phyloP scores from a whole-genome alignment of 768 basidiomycete species.

The Tricholoma furcatifolium region DNA sequence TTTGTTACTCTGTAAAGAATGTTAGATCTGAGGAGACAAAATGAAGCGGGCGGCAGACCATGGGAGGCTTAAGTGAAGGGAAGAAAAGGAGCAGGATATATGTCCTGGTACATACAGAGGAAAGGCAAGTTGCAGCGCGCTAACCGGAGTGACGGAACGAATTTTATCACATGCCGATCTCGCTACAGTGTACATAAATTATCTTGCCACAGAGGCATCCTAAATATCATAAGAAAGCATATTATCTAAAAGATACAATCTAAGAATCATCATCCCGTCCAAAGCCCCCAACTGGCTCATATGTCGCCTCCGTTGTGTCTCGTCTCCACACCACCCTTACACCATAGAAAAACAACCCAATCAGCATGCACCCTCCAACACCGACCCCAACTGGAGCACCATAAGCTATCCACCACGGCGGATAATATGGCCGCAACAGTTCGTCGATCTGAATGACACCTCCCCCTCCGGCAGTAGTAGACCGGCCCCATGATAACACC shows the following conservation, averaged over 20 bases:
- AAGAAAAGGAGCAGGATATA: not conserved
- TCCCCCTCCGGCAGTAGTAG: slow-evolving; percentile 72
- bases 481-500: slow-evolving; percentile 73
- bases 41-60: slow-evolving; percentile 10
- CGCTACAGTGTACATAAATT: not conserved
- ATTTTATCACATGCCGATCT: slow-evolving; percentile 5
- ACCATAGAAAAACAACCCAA: slow-evolving; percentile 72
- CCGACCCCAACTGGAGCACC: slow-evolving; percentile 68
- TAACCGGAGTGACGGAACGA: not conserved
- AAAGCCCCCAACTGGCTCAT: slow-evolving; percentile 87
- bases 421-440: slow-evolving; percentile 81
- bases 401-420: slow-evolving; percentile 81
- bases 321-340: slow-evolving; percentile 67
- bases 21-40: not conserved
- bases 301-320: slow-evolving; percentile 83
- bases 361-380: slow-evolving; percentile 54
- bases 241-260: not conserved
- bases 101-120: not conserved
- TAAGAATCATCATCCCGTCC: slow-evolving; percentile 50
- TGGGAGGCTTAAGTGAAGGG: slow-evolving; percentile 3
- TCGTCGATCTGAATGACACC: slow-evolving; percentile 89
- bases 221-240: slow-evolving; percentile 3
- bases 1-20: slow-evolving; percentile 30
- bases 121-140: not conserved
- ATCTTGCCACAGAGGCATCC: not conserved